Evolutionary conservation across 1,284 basidiomycete genomes (phyloP), one percentile per base, ranked within the genome.

Genomic region (Trametes sp.): DNA sequence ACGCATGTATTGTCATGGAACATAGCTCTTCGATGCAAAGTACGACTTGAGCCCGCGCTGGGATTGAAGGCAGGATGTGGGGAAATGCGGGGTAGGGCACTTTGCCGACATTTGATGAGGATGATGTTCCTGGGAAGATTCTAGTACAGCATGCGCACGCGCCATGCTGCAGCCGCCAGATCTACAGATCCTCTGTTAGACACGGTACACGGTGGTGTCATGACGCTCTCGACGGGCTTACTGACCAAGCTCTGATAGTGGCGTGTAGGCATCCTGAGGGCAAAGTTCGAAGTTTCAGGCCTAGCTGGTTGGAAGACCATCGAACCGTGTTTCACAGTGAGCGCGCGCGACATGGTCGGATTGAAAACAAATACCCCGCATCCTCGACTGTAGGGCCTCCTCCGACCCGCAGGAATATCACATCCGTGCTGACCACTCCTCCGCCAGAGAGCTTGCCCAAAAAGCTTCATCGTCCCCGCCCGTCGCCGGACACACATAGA

Each of bases 51-150:
- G n/a, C n/a, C n/a, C n/a, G n/a, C n/a, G n/a, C n/a, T n/a, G n/a
- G n/a, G n/a, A n/a, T n/a, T n/a, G n/a, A 28, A 28, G 45, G 24
- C 10, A 46, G 48, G 21, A n/a, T 54, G 52, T 54, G 52, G 52
- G 52, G 52, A 44, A 53, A 31, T 42, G 52, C 52, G 52, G 52
- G 52, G 52, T 21, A 54, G 4, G 21, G 26, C 21, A 4, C 23
- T 9, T n/a, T 38, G 35, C 23, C 9, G 21, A 35, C 19, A 14
- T 31, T 33, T 49, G 48, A 49, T 49, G 19, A 13, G 11, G 24
- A 24, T 14, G 21, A 16, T 14, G 48, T 49, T 29, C 48, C 28
- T 49, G 48, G n/a, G 48, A 49, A 49, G 42, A 16, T 48, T 29
- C 46, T 13, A 41, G 38, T 14, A 41, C 16, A 8, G 6, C 6